Evolutionary conservation across 2,329 filamentous ascomycete genomes (phyloP), one percentile per base, ranked within the genome.

Genomic region (Oidium heveae): DNA sequence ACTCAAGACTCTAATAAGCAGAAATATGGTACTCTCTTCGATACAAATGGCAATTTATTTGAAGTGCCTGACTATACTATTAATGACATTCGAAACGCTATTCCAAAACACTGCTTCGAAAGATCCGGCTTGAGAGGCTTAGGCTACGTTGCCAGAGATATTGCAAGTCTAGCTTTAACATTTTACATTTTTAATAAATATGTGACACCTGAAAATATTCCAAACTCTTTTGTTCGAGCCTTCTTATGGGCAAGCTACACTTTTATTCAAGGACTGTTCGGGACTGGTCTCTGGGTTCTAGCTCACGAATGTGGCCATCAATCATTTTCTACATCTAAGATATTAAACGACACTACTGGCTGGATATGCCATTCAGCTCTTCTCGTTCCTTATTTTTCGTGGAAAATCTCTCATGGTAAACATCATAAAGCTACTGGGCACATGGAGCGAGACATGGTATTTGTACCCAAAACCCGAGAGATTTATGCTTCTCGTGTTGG

Each of bases 351-450:
- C 69, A 78, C 84, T 28, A 86, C 91, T 56, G 89, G 89, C 64
- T 95, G 86, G 85, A 68, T 94, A 66, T 78, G 86, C 62, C 89
- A 96, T 73, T 94, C 88, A 39, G 69, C 79, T 47, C 79, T 95
- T 41, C 74, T 95, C 55, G 89, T 98, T 52, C 91, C 91, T 22
- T 98, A 96, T 74, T 98, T 95, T 74, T 94, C 86, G 67, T 98
- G 91, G 91, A 94, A 98, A 73, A 88, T 96, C 70, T 94, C 87
- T 61, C 91, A 98, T 73, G 84, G 86, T 73, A 94, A 94, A 79
- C 91, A 98, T 74, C 91, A 98, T 84, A 96, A 96, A 77, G 87
- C 88, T 59, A 98, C 91, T 41, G 91, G 88, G 63, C 79, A 98
- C 75, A 81, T 98, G 71, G 87, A 93, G 71, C 86, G 89, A 62